phyloP scores from a whole-genome alignment of 2,329 filamentous ascomycete genomes.

The Fragosphaeria purpurea region DNA sequence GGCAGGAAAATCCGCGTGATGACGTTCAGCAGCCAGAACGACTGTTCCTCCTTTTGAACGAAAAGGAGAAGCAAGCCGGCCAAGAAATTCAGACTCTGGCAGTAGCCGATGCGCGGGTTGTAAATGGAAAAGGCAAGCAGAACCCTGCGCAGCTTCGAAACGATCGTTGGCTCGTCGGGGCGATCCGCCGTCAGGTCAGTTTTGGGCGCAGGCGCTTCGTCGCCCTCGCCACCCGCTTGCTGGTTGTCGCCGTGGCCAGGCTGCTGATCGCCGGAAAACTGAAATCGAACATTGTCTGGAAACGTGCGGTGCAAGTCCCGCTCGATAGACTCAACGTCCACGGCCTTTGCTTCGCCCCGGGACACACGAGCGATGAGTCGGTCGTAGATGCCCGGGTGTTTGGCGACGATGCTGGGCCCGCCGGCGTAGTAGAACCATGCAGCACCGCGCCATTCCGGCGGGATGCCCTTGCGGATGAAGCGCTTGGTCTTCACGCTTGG shows the following conservation, averaged over 20 bases:
- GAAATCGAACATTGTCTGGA: conserved; percentile 87
- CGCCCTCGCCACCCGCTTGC: background rate
- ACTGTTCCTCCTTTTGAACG: conserved; percentile 76
- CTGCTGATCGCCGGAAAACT: conserved; percentile 26
- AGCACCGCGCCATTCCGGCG: conserved; percentile 85
- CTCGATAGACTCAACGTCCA: conserved; percentile 85
- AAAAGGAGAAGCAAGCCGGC: conserved; percentile 84
- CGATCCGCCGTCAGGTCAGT: conserved; percentile 21
- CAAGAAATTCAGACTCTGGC: conserved; percentile 90
- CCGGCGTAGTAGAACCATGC: conserved; percentile 97
- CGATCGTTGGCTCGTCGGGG: conserved; percentile 60
- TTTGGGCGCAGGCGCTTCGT: background rate
- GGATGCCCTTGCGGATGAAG: conserved; percentile 87
- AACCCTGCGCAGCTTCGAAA: conserved; percentile 72
- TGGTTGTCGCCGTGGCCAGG: conserved; percentile 17
- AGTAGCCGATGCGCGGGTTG: conserved; percentile 88
- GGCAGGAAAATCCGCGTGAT: conserved; percentile 83
- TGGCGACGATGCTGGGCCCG: conserved; percentile 67
- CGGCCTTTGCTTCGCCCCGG: conserved; percentile 44
- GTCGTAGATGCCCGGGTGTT: conserved; percentile 68
- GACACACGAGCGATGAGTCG: conserved; percentile 48
- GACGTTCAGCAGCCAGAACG: conserved; percentile 87
- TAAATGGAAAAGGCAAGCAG: conserved; percentile 84
- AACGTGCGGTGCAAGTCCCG: conserved; percentile 89
- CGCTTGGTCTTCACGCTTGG: conserved; percentile 76